Base-by-base conservation (phyloP, 2,329 filamentous ascomycete species). In the Neodidymelliopsis sp. region DNA sequence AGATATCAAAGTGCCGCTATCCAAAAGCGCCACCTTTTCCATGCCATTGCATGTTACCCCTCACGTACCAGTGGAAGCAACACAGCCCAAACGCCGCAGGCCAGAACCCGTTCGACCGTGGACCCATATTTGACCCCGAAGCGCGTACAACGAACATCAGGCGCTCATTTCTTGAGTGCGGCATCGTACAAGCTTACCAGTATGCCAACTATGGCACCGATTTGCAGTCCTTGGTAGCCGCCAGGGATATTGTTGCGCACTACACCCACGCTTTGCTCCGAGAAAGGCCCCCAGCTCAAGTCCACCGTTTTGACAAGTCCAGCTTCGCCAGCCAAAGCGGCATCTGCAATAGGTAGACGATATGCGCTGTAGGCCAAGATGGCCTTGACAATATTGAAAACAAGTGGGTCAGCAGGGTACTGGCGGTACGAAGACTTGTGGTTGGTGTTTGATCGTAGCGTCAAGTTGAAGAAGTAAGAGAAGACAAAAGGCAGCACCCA, bases 381-480 rank as follows among this genome's bases (percentile, higher is more conserved):
- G 0, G 88, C 92, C 78, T 96, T 96, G 62, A 84, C 84, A 48
- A 97, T 86, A 77, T 92, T 96, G 76, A 95, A 99, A 16, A 87
- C 89, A 67, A 97, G 77, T 4, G 92, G 92, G 70, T 99, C 94
- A 57, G 93, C 85, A 5, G 80, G 76, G 57, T 87, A 85, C 56
- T 84, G 81, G 15, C 71, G 65, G 42, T 70, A 72, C 3, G 67
- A 63, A 13, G 73, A 71, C 52, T 72, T 71, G 67, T 70, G 73
- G 63, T 70, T 77, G 49, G 60, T 79, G 63, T 78, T 81, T 16
- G 79, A 77, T 30, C 81, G 79, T 42, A 83, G 75, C 28, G 86
- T 90, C 65, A 97, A 74, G 74, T 97, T 97, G 82, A 96, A 88
- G 71, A 97, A 96, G 77, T 94, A 97, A 19, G 89, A 90, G 30